Percentiles rank a stretch among this genome's conserved stretches.
These are phyloP conservation scores for Lactifluus rugatus DNA, from an alignment of 768 basidiomycete species.

Conservation along the genomic window DNA sequence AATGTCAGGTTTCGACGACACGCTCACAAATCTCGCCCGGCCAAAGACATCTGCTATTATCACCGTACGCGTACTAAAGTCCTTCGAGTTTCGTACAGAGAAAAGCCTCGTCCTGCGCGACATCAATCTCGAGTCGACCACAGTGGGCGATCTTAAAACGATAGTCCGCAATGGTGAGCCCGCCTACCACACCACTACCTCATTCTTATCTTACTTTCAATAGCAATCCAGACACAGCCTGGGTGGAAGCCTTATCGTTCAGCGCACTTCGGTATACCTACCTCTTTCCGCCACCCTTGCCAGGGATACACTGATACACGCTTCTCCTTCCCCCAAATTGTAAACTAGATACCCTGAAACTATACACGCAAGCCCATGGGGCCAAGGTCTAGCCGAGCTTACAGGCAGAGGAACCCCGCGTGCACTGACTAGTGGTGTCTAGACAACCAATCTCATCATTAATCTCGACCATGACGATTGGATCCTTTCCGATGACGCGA, in stretches of 20 bases:
- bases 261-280: conserved; percentile 48
- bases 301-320: not conserved
- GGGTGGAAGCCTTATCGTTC: conserved; percentile 88
- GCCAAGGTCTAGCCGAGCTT: conserved; percentile 54
- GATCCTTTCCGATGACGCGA: conserved; percentile 65
- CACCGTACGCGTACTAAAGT: conserved; percentile 90
- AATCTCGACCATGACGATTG: conserved; percentile 95
- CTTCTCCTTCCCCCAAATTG: too few species aligned
- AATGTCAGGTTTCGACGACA: conserved; percentile 30
- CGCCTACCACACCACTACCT: not conserved
- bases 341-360: conserved; percentile 53
- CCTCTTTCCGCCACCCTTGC: not conserved
- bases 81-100: conserved; percentile 86
- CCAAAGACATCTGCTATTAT: conserved; percentile 73
- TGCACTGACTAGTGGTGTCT: not conserved
- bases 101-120: conserved; percentile 77
- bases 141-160: conserved; percentile 72
- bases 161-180: conserved; percentile 51
- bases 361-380: conserved; percentile 92
- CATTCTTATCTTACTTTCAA: not conserved
- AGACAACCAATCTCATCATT: conserved; percentile 97
- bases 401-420: not conserved
- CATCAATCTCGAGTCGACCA: conserved; percentile 69
- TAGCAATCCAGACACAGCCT: conserved; percentile 62
- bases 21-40: conserved; percentile 52